These are phyloP conservation scores for Russula olivacea DNA, from an alignment of 768 basidiomycete species.

Conservation along the genomic window DNA sequence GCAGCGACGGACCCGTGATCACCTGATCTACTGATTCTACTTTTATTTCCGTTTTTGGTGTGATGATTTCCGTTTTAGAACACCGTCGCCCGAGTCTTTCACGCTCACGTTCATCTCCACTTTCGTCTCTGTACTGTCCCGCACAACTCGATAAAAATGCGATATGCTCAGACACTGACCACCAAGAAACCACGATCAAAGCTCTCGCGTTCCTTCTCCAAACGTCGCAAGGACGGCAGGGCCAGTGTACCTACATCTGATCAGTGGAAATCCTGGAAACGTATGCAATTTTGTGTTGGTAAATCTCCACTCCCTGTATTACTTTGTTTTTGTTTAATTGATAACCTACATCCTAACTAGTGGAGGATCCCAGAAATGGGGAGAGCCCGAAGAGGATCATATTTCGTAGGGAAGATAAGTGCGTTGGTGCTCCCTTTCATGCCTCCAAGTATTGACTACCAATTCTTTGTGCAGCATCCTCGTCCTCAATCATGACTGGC, in stretches of 20 bases:
- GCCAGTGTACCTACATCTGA: neutral
- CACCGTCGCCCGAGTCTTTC: neutral
- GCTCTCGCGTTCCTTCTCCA: neutral
- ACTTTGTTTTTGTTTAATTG: neutral
- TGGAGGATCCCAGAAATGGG: conserved; percentile 3
- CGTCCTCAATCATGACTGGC: conserved; percentile 12
- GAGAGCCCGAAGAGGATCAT: neutral
- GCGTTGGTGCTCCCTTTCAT: neutral
- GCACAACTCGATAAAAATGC: neutral
- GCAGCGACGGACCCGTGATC: neutral
- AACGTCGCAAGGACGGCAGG: neutral
- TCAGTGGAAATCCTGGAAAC: conserved; percentile 11
- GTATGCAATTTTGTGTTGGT: conserved; percentile 9
- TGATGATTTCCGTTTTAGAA: neutral
- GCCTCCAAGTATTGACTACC: neutral
- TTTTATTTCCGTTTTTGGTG: neutral
- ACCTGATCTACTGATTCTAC: neutral
- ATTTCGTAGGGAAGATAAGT: conserved; percentile 5
- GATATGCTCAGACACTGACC: neutral
- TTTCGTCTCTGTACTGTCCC: neutral
- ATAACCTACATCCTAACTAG: neutral
- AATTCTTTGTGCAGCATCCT: neutral
- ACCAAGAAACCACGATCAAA: neutral
- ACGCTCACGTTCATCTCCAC: neutral
- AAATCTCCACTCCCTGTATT: neutral